Conservation (phyloP, 805 yeast species). For the Jamesozyma lodderae region DNA sequence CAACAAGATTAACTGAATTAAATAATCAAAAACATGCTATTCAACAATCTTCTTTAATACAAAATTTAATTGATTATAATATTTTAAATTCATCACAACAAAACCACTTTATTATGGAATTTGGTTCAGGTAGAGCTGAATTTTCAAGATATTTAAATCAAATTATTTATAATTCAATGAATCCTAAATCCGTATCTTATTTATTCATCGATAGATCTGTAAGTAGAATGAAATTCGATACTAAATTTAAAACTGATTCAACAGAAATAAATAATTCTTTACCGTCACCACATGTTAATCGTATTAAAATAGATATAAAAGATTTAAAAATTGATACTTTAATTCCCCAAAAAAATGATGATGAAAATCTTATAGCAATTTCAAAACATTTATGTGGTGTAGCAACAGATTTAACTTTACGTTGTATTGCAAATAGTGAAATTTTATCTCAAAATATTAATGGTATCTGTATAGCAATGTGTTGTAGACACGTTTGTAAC, state of each 20-base stretch:
- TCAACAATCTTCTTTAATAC: slow-evolving; percentile 76
- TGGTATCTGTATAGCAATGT: slow-evolving; percentile 79
- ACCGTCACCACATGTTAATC: slow-evolving; percentile 2
- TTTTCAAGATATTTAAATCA: slow-evolving; percentile 52
- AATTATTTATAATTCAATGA: slow-evolving; percentile 2
- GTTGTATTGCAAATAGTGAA: slow-evolving; percentile 44
- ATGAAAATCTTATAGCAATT: slow-evolving; percentile 40
- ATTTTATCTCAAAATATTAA: slow-evolving; percentile 21
- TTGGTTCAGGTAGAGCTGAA: slow-evolving; percentile 90
- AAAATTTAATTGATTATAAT: slow-evolving; percentile 41
- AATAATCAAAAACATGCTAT: slow-evolving; percentile 63
- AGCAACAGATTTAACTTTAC: slow-evolving; percentile 79
- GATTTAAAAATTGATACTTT: slow-evolving; percentile 51
- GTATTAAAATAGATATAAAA: slow-evolving; percentile 62
- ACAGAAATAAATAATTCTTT: slow-evolving; percentile 13
- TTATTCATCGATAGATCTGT: slow-evolving; percentile 69
- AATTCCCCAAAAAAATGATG: slow-evolving; percentile 12
- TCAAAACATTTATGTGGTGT: slow-evolving; percentile 92
- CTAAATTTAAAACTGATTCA: slow-evolving; percentile 52
- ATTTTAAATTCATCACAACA: slow-evolving; percentile 29
- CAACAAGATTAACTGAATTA: slow-evolving; percentile 18
- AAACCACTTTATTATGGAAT: slow-evolving; percentile 47
- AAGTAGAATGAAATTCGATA: slow-evolving; percentile 70
- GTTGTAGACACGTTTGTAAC: slow-evolving; percentile 81
- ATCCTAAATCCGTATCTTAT: slow-evolving; percentile 22